Evolutionary conservation across 805 yeast species (phyloP).

Genomic region (Metschnikowia peoriensis): DNA sequence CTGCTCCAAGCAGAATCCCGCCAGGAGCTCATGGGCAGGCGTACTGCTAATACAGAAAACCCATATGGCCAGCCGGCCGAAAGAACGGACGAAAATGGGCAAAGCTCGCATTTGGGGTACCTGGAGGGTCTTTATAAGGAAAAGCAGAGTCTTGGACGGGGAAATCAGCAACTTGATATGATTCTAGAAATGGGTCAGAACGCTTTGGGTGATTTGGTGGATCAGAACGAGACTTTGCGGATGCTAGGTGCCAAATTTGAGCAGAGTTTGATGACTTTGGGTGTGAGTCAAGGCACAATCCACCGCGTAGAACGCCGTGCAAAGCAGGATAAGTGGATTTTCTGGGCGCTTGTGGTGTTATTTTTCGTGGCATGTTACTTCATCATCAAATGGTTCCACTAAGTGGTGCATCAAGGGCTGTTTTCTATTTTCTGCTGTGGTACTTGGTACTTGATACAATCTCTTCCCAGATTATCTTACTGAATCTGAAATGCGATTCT

Average conservation of each 20-base stretch:
- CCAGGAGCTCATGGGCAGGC: constrained; percentile 56
- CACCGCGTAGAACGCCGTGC: constrained; percentile 77
- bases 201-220: constrained; percentile 81
- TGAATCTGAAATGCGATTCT: no score
- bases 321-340: constrained; percentile 80
- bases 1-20: constrained; percentile 45
- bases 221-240: constrained; percentile 72
- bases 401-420: constrained; percentile 3
- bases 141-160: constrained; percentile 57
- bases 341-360: constrained; percentile 68
- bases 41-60: constrained; percentile 44
- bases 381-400: constrained; percentile 64
- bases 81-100: constrained; percentile 6
- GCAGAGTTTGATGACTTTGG: constrained; percentile 72
- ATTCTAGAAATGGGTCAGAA: constrained; percentile 86
- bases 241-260: constrained; percentile 63
- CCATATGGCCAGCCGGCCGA: constrained; percentile 41
- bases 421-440: not conserved
- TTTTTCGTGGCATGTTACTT: constrained; percentile 66
- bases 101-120: constrained; percentile 34
- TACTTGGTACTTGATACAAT: no score
- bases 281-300: constrained; percentile 84
- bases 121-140: constrained; percentile 73
- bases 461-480: no score
- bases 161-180: constrained; percentile 82